Conservation (phyloP, 257 asterid species). For the Nicotiana tomentosiformis region DNA sequence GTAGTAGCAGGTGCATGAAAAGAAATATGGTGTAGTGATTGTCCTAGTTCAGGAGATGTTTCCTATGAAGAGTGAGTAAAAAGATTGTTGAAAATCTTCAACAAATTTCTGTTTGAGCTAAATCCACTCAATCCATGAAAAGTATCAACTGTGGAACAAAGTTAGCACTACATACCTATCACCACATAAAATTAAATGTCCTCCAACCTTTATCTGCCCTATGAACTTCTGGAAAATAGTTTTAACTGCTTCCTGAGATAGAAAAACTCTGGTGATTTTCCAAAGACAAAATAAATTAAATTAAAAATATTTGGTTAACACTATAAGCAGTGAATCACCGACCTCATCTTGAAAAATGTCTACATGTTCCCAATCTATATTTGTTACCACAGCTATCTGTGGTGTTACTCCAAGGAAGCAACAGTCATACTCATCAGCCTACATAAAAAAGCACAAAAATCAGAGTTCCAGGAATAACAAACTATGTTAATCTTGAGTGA, state of each 20-base stretch:
- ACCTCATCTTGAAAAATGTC: slow-evolving; percentile 35
- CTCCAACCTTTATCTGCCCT: slow-evolving; percentile 20
- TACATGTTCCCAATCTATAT: slow-evolving; percentile 40
- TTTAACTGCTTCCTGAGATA: slow-evolving; percentile 26
- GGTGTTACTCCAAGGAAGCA: slow-evolving; percentile 37
- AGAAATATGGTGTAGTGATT: neutral
- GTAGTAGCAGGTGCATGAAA: neutral
- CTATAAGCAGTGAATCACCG: neutral
- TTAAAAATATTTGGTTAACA: neutral
- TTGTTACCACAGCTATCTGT: slow-evolving; percentile 30
- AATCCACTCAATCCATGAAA: neutral
- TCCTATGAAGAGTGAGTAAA: neutral
- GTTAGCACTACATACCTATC: slow-evolving; percentile 22
- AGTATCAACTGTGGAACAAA: neutral
- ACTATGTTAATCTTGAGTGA: neutral
- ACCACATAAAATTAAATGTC: slow-evolving; percentile 32
- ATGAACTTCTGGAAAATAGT: slow-evolving; percentile 26
- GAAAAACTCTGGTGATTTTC: neutral
- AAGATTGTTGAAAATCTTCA: neutral
- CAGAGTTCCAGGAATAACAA: neutral
- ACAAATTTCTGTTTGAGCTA: neutral
- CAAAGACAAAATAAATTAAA: slow-evolving; percentile 5
- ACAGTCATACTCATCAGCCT: slow-evolving; percentile 44
- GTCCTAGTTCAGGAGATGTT: neutral
- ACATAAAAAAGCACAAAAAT: slow-evolving; percentile 3